Evolutionary conservation across 2,329 filamentous ascomycete genomes (phyloP).

Genomic region (Fusarium napiforme): DNA sequence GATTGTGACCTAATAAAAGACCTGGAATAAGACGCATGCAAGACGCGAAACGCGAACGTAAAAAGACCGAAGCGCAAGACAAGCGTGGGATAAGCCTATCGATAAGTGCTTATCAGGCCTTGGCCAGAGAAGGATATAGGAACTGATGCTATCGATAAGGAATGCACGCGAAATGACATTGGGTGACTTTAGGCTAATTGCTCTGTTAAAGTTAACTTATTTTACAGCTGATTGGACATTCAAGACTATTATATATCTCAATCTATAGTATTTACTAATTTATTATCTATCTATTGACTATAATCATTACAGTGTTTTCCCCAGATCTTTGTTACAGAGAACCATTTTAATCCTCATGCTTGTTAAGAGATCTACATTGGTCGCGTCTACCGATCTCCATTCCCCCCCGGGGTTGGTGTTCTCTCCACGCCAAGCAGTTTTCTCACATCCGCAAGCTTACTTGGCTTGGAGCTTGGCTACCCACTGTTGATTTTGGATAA

Average conservation of each 20-base stretch:
- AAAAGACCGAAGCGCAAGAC: background rate
- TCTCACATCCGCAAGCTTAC: background rate
- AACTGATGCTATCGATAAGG: background rate
- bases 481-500: background rate
- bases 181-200: background rate
- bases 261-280: background rate
- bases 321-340: accelerated
- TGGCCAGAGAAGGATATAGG: no score
- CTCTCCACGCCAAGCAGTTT: conserved; percentile 7
- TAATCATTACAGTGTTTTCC: background rate
- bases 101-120: background rate
- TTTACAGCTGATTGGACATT: background rate
- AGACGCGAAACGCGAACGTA: background rate
- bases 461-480: background rate
- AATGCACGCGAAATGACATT: accelerated
- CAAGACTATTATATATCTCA: accelerated
- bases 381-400: background rate
- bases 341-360: background rate
- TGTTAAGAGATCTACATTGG: background rate
- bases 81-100: background rate
- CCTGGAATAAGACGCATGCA: no score
- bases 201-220: accelerated
- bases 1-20: no score
- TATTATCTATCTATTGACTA: background rate
- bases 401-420: background rate